Base-by-base conservation (phyloP, 768 basidiomycete genomes). In the Termitomyces heimii region DNA sequence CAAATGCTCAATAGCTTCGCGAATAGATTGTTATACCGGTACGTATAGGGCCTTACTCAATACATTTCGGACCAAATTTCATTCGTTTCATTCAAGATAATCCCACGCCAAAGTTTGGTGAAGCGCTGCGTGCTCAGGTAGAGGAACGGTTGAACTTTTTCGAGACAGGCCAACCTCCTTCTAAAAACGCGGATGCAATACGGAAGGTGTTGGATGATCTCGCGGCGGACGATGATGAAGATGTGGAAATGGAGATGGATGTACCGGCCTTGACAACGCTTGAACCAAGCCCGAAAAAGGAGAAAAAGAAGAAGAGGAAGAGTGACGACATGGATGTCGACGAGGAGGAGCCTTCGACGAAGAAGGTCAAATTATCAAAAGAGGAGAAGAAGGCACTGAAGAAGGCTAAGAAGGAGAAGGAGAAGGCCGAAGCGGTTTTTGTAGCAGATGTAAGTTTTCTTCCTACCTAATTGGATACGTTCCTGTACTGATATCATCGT, bases 11-110 rank as follows among this genome's bases (percentile, higher is more conserved):
- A 98, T 98, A 64, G 96, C 96, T 2, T 91, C 93, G 16, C 82
- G 96, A 54, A 98, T 98, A 73, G 96, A 98, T 70, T 98, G 94
- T 71, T 98, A 90, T 68, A 79, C 88, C 2, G 92, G 92, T 89
- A 64, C 54, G 82, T 32, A 4, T 35, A n/a, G n/a, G n/a, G n/a
- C 22, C 18, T 53, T 22, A 22, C 1, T 35, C 9, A 20, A 20
- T 34, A 10, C 28, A 35, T 44, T 1, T 32, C 43, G 45, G 49
- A 47, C 42, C 26, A 29, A 14, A 32, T 57, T 46, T 53, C 64
- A 26, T 60, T 1, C 28, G 42, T 26, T 32, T 18, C 31, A 44
- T 35, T 54, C n/a, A 62, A 91, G 89, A 92, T 40, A 82, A 81
- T 53, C 96, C 96, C 0, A 92, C 94, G 6, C 72, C 92, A 46